phyloP scores from a whole-genome alignment of 1,139 yeast genomes.

The Scheffersomyces quercinus region DNA sequence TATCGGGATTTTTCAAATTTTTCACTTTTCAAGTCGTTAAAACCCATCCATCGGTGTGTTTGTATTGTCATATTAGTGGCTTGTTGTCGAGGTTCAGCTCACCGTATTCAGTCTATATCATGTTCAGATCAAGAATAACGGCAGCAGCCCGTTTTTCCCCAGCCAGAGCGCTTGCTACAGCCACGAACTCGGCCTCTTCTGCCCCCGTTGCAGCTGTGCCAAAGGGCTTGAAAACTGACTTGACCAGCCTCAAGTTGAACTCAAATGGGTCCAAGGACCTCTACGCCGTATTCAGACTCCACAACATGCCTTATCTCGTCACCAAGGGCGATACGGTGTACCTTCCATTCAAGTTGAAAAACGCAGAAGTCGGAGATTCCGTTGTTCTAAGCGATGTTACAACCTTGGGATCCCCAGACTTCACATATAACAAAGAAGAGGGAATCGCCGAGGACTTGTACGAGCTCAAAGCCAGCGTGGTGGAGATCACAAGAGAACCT shows the following conservation, averaged over 20 bases:
- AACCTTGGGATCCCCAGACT: slow-evolving; percentile 83
- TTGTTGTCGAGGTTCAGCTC: no score
- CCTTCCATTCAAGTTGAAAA: slow-evolving; percentile 73
- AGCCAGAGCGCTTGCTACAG: neutral
- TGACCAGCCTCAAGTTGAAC: slow-evolving; percentile 64
- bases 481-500: slow-evolving; percentile 86
- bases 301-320: slow-evolving; percentile 83
- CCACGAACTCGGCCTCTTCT: neutral
- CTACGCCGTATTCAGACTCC: slow-evolving; percentile 82
- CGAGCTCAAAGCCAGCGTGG: slow-evolving; percentile 71
- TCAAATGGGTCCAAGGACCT: slow-evolving; percentile 48
- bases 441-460: slow-evolving; percentile 46
- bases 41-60: no score
- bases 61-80: no score
- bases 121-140: no score
- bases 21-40: no score
- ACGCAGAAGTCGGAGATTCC: slow-evolving; percentile 78
- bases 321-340: slow-evolving; percentile 86
- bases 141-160: no score
- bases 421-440: slow-evolving; percentile 49
- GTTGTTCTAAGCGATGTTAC: slow-evolving; percentile 72
- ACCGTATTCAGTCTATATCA: no score
- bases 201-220: neutral
- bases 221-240: slow-evolving; percentile 7
- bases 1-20: no score